These are phyloP conservation scores for Pharnaceum exiguum DNA, from an alignment of 148 eudicot species.

Conservation along the genomic window DNA sequence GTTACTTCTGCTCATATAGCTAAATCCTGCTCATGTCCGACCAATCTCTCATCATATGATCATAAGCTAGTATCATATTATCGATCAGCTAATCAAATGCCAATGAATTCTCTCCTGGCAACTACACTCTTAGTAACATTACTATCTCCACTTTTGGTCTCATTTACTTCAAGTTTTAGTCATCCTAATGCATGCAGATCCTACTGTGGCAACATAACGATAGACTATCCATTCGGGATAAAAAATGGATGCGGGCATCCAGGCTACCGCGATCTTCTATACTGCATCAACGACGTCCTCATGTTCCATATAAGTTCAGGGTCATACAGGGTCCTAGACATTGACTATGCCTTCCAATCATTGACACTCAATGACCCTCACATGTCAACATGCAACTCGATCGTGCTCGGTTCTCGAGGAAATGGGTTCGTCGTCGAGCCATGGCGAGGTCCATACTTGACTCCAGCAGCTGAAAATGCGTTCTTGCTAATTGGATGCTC, in stretches of 20 bases:
- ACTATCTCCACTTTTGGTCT: constrained; percentile 6
- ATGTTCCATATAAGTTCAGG: constrained; percentile 93
- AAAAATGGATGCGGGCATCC: constrained; percentile 86
- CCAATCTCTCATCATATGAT: no score
- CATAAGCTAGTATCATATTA: no score
- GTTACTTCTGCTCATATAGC: constrained; percentile 2
- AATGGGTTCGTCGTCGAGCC: constrained; percentile 84
- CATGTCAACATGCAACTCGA: constrained; percentile 67
- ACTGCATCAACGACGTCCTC: constrained; percentile 73
- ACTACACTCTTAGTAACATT: constrained; percentile 5
- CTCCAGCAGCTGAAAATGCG: constrained; percentile 67
- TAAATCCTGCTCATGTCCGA: no score
- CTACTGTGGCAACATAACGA: constrained; percentile 68
- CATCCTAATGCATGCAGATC: constrained; percentile 52
- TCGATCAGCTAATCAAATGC: no score
- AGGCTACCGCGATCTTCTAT: constrained; percentile 67
- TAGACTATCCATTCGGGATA: constrained; percentile 74
- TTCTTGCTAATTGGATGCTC: constrained; percentile 83
- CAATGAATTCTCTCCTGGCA: constrained; percentile 9
- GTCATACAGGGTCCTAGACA: constrained; percentile 72
- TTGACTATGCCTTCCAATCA: constrained; percentile 75
- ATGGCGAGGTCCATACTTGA: constrained; percentile 53
- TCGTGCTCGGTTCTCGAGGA: constrained; percentile 58
- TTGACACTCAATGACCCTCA: constrained; percentile 83
- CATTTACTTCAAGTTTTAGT: constrained; percentile 23